Percentiles rank a stretch among this genome's conserved stretches.
phyloP scores from a whole-genome alignment of 352 stramenopile genomes.

The Pythium insidiosum region DNA sequence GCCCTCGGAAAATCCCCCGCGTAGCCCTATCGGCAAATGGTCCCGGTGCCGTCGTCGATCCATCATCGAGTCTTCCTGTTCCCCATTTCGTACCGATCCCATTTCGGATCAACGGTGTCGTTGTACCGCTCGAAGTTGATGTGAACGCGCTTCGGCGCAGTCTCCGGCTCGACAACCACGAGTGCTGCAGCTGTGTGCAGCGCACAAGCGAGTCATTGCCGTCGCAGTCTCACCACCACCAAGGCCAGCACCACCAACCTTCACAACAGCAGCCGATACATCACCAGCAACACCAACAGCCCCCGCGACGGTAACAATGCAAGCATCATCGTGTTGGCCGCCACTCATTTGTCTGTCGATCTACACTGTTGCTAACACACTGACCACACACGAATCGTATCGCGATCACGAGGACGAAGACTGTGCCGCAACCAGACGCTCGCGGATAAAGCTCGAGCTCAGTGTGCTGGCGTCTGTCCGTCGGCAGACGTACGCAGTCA shows the following conservation, averaged over 20 bases:
- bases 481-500: conserved; percentile 71
- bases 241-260: no score
- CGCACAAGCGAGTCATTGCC: no score
- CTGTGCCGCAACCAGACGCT: conserved; percentile 28
- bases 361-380: no score
- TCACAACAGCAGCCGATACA: no score
- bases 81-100: conserved; percentile 49
- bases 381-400: no score
- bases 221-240: no score
- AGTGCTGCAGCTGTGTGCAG: no score
- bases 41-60: neutral
- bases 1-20: conserved; percentile 38
- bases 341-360: no score
- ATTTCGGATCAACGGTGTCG: conserved; percentile 68
- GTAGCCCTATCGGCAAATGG: conserved; percentile 4
- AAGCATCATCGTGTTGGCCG: no score
- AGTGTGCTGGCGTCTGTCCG: conserved; percentile 78
- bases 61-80: conserved; percentile 15
- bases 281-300: no score
- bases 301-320: no score
- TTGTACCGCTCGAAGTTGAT: conserved; percentile 64
- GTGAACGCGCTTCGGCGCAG: conserved; percentile 44
- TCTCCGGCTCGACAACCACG: conserved; percentile 21
- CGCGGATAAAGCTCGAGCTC: conserved; percentile 77
- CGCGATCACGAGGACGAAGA: no score